Conservation (phyloP, 164 flowering plant genomes). For the Dillenia suffruticosa region DNA sequence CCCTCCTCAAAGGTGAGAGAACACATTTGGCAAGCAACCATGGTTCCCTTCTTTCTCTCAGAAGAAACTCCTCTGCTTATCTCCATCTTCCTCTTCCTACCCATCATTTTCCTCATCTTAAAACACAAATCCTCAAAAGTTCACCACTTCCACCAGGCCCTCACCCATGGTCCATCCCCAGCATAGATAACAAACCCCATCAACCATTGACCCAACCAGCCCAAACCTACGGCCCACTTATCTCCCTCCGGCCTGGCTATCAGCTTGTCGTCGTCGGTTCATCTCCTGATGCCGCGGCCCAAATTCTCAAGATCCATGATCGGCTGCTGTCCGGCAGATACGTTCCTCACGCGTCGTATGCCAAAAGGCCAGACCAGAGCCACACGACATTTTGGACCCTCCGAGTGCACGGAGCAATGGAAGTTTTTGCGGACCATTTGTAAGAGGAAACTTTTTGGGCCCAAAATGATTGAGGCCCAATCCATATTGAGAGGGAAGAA, state of each 20-base stretch:
- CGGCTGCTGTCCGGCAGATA: slow-evolving; percentile 19
- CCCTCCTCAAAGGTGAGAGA: no score
- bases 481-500: slow-evolving; percentile 1
- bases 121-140: neutral
- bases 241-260: slow-evolving; percentile 24
- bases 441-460: no score
- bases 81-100: neutral
- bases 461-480: no score
- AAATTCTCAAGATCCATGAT: slow-evolving; percentile 35
- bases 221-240: slow-evolving; percentile 23
- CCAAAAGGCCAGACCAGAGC: slow-evolving; percentile 5
- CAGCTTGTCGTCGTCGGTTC: slow-evolving; percentile 26
- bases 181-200: slow-evolving; percentile 23
- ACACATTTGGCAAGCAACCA: neutral
- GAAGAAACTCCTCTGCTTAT: neutral
- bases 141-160: slow-evolving; percentile 33
- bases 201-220: slow-evolving; percentile 16
- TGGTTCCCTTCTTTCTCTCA: neutral
- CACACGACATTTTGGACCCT: slow-evolving; percentile 6
- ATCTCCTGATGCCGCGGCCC: slow-evolving; percentile 24
- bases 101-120: neutral
- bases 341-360: slow-evolving; percentile 12
- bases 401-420: no score
- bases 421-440: no score
- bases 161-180: slow-evolving; percentile 28